Evolutionary conservation across 176 grass and related monocot genomes (phyloP).

Genomic region (Oryza nivara): DNA sequence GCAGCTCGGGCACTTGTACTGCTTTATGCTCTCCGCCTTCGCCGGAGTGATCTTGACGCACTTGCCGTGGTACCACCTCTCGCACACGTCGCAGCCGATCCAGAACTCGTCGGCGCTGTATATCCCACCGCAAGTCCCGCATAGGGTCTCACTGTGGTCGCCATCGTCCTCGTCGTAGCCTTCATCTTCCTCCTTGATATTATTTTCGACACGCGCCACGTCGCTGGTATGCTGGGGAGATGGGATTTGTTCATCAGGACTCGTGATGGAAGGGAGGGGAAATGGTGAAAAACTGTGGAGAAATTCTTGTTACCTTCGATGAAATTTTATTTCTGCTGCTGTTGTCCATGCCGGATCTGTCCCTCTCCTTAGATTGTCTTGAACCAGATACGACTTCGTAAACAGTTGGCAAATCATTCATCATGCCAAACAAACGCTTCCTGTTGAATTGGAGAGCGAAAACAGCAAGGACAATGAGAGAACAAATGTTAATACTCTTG

Average conservation of each 20-base stretch:
- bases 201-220: slow-evolving; percentile 48
- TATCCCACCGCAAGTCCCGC: slow-evolving; percentile 79
- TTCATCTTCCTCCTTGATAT: slow-evolving; percentile 59
- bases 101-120: slow-evolving; percentile 90
- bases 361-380: slow-evolving; percentile 70
- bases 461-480: slow-evolving; percentile 20
- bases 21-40: slow-evolving; percentile 97
- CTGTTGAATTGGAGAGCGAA: slow-evolving; percentile 46
- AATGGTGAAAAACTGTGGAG: background rate
- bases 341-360: slow-evolving; percentile 66
- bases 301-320: slow-evolving; percentile 60
- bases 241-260: background rate
- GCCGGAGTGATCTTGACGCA: slow-evolving; percentile 96
- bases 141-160: slow-evolving; percentile 91
- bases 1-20: slow-evolving; percentile 98
- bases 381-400: slow-evolving; percentile 73
- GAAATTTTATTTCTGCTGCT: slow-evolving; percentile 67
- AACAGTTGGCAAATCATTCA: slow-evolving; percentile 90
- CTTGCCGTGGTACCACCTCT: slow-evolving; percentile 96
- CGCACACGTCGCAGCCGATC: slow-evolving; percentile 92
- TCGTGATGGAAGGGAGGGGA: background rate
- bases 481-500: background rate
- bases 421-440: slow-evolving; percentile 92
- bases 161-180: slow-evolving; percentile 81
- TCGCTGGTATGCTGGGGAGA: slow-evolving; percentile 70